phyloP scores from a whole-genome alignment of 768 basidiomycete species.

The Nevesoporus exiguus region DNA sequence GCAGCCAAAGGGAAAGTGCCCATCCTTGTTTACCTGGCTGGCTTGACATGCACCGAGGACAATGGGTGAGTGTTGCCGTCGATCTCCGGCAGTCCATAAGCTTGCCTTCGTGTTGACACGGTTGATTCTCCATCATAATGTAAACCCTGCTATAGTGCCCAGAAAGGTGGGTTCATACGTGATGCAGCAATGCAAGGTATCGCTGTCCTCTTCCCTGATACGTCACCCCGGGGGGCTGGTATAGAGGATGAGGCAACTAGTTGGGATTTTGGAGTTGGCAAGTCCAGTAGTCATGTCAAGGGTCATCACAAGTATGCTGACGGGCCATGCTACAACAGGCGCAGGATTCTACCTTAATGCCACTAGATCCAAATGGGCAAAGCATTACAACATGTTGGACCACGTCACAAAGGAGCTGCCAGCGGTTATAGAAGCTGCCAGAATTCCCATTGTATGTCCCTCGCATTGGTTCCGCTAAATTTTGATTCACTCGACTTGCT shows the following conservation, averaged over 20 bases:
- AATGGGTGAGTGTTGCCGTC: slow-evolving; percentile 59
- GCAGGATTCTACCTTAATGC: slow-evolving; percentile 98
- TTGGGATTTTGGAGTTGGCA: slow-evolving; percentile 91
- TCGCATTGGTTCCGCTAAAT: neutral
- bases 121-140: neutral
- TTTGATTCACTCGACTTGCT: neutral
- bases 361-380: slow-evolving; percentile 66
- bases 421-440: slow-evolving; percentile 64
- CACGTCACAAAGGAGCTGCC: slow-evolving; percentile 86
- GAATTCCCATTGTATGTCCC: slow-evolving; percentile 69
- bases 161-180: slow-evolving; percentile 91
- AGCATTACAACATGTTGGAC: slow-evolving; percentile 86
- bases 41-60: slow-evolving; percentile 88
- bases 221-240: slow-evolving; percentile 89
- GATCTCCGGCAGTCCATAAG: neutral
- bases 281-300: slow-evolving; percentile 4
- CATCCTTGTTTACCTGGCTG: slow-evolving; percentile 84
- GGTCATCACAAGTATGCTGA: slow-evolving; percentile 1
- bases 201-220: slow-evolving; percentile 90
- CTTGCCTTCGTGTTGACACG: neutral
- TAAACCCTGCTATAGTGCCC: slow-evolving; percentile 50
- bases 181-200: slow-evolving; percentile 83
- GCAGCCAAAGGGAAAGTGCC: slow-evolving; percentile 56
- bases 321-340: slow-evolving; percentile 29
- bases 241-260: slow-evolving; percentile 74